Evolutionary conservation across 331 rosid genomes (phyloP).

Genomic region (Pyracantha coccinea): DNA sequence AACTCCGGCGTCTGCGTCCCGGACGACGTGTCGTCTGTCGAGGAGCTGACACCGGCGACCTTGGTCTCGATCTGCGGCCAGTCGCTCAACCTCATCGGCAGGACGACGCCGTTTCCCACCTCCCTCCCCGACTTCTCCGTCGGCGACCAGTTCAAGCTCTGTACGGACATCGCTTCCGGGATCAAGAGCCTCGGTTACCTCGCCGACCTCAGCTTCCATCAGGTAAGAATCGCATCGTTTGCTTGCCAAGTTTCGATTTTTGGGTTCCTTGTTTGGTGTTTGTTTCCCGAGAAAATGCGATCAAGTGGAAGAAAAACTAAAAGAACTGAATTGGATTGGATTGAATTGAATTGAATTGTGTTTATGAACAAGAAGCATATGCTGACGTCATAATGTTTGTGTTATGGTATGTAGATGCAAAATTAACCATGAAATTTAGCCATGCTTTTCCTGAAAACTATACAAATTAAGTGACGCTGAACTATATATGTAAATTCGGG

Average conservation of each 20-base stretch:
- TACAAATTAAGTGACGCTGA: background rate
- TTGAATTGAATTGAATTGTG: background rate
- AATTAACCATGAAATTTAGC: background rate
- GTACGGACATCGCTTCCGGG: slow-evolving; percentile 35
- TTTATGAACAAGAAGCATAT: background rate
- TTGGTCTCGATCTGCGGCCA: slow-evolving; percentile 45
- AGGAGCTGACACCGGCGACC: slow-evolving; percentile 22
- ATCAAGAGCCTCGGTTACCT: slow-evolving; percentile 41
- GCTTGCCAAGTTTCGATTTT: background rate
- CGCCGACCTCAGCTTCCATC: slow-evolving; percentile 45
- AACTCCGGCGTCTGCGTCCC: slow-evolving; percentile 33
- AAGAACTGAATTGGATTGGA: background rate
- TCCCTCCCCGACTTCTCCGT: slow-evolving; percentile 39
- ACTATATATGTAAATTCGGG: background rate
- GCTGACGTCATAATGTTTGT: background rate
- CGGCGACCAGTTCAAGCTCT: slow-evolving; percentile 40
- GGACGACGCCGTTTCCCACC: slow-evolving; percentile 20
- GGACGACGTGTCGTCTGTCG: slow-evolving; percentile 21
- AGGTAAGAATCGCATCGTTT: slow-evolving; percentile 23
- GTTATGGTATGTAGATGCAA: background rate
- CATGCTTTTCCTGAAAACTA: background rate
- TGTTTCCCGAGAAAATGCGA: background rate
- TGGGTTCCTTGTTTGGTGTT: background rate
- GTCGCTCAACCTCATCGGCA: slow-evolving; percentile 33
- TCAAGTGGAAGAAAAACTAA: background rate